phyloP scores from a whole-genome alignment of 768 basidiomycete species.

The Phanerochaete sordida region DNA sequence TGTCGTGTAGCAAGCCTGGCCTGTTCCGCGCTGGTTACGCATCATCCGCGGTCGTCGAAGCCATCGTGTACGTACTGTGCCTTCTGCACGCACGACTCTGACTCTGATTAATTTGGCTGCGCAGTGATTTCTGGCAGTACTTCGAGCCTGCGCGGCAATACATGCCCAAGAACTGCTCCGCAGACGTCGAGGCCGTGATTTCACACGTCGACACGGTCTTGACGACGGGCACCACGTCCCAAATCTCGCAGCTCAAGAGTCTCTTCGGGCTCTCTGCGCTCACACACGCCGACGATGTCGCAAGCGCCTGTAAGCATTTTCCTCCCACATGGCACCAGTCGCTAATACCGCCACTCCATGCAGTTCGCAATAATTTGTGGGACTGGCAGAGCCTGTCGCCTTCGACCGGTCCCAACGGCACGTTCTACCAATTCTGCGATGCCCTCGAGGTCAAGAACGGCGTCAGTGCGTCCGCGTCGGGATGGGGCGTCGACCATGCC shows the following conservation, averaged over 20 bases:
- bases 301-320: slow-evolving; percentile 43
- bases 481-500: slow-evolving; percentile 59
- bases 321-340: too few species aligned
- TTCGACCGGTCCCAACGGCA: slow-evolving; percentile 36
- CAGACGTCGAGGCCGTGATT: slow-evolving; percentile 61
- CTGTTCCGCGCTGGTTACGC: slow-evolving; percentile 59
- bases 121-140: slow-evolving; percentile 56
- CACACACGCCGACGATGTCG: slow-evolving; percentile 60
- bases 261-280: slow-evolving; percentile 52
- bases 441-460: slow-evolving; percentile 58
- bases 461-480: slow-evolving; percentile 38
- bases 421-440: slow-evolving; percentile 57
- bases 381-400: slow-evolving; percentile 63
- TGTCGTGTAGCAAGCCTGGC: slow-evolving; percentile 42
- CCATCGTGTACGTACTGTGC: slow-evolving; percentile 37
- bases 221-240: slow-evolving; percentile 35
- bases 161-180: slow-evolving; percentile 69
- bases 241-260: slow-evolving; percentile 49
- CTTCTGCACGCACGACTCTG: neutral
- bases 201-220: slow-evolving; percentile 54
- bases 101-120: neutral
- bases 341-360: too few species aligned
- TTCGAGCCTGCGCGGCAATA: slow-evolving; percentile 61
- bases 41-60: slow-evolving; percentile 58
- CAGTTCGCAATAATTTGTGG: slow-evolving; percentile 41